Evolutionary conservation across 441 rosid genomes (phyloP), one percentile per base, ranked within the genome.

Genomic region (Arabidopsis lyrata): DNA sequence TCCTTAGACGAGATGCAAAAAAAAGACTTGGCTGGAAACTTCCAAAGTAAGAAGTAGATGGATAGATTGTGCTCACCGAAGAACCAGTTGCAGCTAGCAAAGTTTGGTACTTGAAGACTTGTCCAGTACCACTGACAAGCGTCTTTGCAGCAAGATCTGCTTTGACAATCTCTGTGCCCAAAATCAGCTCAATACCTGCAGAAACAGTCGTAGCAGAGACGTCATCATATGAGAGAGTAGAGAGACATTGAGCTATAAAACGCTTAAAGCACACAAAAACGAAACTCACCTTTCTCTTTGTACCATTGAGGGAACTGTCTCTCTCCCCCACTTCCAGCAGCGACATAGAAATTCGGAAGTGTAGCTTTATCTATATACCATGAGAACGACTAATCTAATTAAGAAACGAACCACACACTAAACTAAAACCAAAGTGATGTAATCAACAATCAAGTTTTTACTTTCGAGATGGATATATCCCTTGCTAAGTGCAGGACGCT

Each of bases 401-500:
- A 15, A 61, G 15, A 63, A 63, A 62, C 42, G 29, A 1, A 18
- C 0, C 47, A 67, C 15, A 1, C 1, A 52, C 48, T 38, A 39
- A 49, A 29, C 48, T 38, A 35, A 16, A 64, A 14, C 20, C 8
- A 34, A 13, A 3, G n/a, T 11, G 48, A 35, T 49, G 8, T 44
- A 8, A 49, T 48, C 1, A 68, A 67, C 48, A 60, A 58, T 7
- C 15, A 20, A 11, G n/a, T 6, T 36, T 74, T 68, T 76, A 90
- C 93, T 90, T 57, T 84, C 85, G 2, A 91, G 97, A 69, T 82
- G 83, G 41, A 92, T 87, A 78, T 90, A 95, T 50, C 91, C 98
- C 82, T 95, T 95, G 96, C 99, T 92, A 50, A 95, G 92, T 20
- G 99, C 97, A 62, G 98, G 99, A 50, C 98, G 97, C 71, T 95